Base-by-base conservation (phyloP, 176 grass and related monocot species). In the Lolium perenne region DNA sequence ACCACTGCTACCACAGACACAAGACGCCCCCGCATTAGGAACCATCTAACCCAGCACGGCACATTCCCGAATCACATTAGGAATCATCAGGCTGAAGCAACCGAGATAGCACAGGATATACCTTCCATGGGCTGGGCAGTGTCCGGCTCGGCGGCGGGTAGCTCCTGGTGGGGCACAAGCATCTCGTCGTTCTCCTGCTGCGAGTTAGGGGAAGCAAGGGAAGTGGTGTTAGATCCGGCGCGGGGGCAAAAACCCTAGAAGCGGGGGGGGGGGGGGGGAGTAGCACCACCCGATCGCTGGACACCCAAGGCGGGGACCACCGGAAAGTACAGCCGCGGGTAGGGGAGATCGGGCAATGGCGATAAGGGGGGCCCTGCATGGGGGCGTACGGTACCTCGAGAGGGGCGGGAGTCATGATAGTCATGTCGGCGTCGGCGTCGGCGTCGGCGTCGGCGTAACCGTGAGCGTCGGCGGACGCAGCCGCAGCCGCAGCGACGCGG, bases 71-170 rank as follows among this genome's bases (percentile, higher is more conserved):
- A 88, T 87, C 46, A 87, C 72, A 56, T 8, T 73, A 90, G 7
- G 77, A 87, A 83, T 57, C 40, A 70, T 57, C 40, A 70, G 23
- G 78, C 6, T 26, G 53, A 76, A 86, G 72, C 35, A 32, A 82
- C 59, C 23, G 66, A 81, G 69, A 81, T 22, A 79, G 11, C 8
- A 50, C 6, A 50, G 62, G 12, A 83, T 85, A 83, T 85, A 95
- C 93, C 93, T 98, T 98, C 95, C 95, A 98, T 98, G n/a, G 91
- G 93, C 83, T 98, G 89, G 1, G 86, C 77, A 40, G 71, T 74
- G 46, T 50, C 71, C 14, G 88, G 78, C 15, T 89, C 89, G 57
- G 87, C 86, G 15, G 91, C 88, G 16, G 83, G 83, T 23, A 92
- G 77, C 83, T 98, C 93, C 75, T 88, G 88, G 67, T 91, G 87